phyloP scores from a whole-genome alignment of 345 rosid species.

The Lumnitzera littorea region DNA sequence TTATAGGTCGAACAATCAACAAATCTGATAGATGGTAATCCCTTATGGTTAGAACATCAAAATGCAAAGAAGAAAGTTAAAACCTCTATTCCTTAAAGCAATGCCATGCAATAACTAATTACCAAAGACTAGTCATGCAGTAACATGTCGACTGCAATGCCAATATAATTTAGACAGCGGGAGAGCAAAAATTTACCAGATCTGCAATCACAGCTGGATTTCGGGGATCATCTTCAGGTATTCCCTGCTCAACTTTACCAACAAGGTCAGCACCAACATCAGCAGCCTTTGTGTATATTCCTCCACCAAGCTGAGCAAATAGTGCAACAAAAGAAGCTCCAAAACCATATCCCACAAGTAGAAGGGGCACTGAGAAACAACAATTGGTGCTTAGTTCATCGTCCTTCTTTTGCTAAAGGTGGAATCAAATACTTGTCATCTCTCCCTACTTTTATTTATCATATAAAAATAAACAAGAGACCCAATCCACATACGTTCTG shows the following conservation, averaged over 20 bases:
- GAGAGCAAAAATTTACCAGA: conserved; percentile 49
- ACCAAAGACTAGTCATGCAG: no score
- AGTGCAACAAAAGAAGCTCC: conserved; percentile 99
- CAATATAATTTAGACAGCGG: not conserved
- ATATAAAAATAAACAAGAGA: conserved; percentile 4
- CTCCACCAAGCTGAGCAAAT: conserved; percentile 99
- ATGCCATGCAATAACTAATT: no score
- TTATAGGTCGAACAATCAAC: no score
- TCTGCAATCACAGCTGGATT: conserved; percentile 99
- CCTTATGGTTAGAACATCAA: no score
- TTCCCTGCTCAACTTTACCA: conserved; percentile 99
- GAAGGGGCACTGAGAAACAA: conserved; percentile 77
- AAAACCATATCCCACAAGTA: conserved; percentile 97
- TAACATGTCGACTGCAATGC: no score
- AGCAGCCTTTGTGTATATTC: conserved; percentile 98
- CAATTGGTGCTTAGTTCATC: not conserved
- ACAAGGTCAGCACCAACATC: conserved; percentile 99
- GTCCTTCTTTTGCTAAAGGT: not conserved
- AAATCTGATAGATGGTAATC: no score
- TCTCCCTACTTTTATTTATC: not conserved
- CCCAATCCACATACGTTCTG: conserved; percentile 62
- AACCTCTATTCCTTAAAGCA: no score
- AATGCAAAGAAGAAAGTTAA: no score
- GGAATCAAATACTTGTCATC: not conserved
- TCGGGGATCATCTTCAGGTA: conserved; percentile 99